Evolutionary conservation across 805 yeast genomes (phyloP), one percentile per base, ranked within the genome.

Genomic region (Tetrapisispora phaffii): DNA sequence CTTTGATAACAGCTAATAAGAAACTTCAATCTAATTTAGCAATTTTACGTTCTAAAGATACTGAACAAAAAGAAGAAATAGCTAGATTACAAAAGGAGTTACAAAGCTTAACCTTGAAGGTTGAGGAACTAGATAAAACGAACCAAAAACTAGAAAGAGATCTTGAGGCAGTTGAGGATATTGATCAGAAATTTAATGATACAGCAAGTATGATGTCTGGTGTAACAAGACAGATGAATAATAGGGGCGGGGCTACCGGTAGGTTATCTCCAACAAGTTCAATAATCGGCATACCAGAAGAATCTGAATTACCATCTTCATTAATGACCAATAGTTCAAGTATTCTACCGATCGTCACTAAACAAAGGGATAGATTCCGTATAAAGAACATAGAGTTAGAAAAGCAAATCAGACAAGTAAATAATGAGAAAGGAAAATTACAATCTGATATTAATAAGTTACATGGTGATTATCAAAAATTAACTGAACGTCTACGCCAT

Each of bases 311-410:
- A 9, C 45, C 55, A 37, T 26, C 41, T 16, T 22, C 50, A 2
- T 44, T 45, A 21, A 44, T 49, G 23, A 53, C 50, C 7, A 77
- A 75, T 43, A 57, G 70, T 12, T 74, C 79, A 4, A 38, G 33
- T 2, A 77, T 89, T 24, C 64, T 90, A 42, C 94, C 95, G 1
- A 87, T 90, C 44, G 78, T 93, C 24, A 88, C 96, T 13, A 89
- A 90, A 58, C 98, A 90, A 67, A 79, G 98, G 61, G 98, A 90
- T 63, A 71, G 98, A 50, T 88, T 89, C 70, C 79, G 94, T 55
- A 74, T 77, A n/a, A 74, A 87, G 44, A 86, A 83, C 56, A 76
- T 75, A 46, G 96, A 86, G 59, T 72, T 93, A 44, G 97, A 90
- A 61, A 83, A 83, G 45, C 95, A 87, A 55, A 56, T 81, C 33